These are phyloP conservation scores for Ophiobolus disseminans DNA, from an alignment of 2,329 filamentous ascomycete species.

Conservation along the genomic window DNA sequence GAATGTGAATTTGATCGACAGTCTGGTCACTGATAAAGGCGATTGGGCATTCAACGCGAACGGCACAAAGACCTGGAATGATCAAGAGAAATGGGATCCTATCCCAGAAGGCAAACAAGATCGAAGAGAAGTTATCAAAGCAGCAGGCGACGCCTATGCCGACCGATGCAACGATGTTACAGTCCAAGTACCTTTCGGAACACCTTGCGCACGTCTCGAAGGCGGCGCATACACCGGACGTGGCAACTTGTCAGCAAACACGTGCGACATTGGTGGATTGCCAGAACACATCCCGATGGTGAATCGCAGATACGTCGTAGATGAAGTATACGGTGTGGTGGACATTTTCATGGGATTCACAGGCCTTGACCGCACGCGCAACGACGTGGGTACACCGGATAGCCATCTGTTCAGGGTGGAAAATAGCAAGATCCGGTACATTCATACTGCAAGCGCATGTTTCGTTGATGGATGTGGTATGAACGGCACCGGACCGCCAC, in stretches of 20 bases:
- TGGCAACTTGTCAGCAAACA: slow-evolving; percentile 21
- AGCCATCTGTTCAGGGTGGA: slow-evolving; percentile 36
- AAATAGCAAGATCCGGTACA: slow-evolving; percentile 27
- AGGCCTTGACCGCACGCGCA: slow-evolving; percentile 32
- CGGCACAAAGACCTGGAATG: slow-evolving; percentile 20
- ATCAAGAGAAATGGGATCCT: slow-evolving; percentile 23
- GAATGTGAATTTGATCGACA: slow-evolving; percentile 27
- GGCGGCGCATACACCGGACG: slow-evolving; percentile 27
- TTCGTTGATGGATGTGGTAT: slow-evolving; percentile 33
- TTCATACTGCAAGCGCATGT: slow-evolving; percentile 33
- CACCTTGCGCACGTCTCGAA: slow-evolving; percentile 33
- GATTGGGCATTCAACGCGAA: slow-evolving; percentile 42
- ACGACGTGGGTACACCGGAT: slow-evolving; percentile 28
- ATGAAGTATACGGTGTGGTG: slow-evolving; percentile 32
- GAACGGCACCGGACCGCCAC: slow-evolving; percentile 16
- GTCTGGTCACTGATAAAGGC: slow-evolving; percentile 32
- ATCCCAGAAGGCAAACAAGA: slow-evolving; percentile 21
- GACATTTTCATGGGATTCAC: slow-evolving; percentile 34
- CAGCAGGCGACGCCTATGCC: slow-evolving; percentile 34
- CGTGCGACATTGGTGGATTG: slow-evolving; percentile 14
- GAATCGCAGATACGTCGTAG: slow-evolving; percentile 33
- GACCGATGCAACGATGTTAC: slow-evolving; percentile 27
- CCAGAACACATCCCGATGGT: slow-evolving; percentile 22
- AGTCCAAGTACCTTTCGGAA: slow-evolving; percentile 30
- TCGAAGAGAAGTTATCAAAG: slow-evolving; percentile 22